Percentiles rank a stretch among this genome's conserved stretches.
Evolutionary conservation across 2,329 filamentous ascomycete species (phyloP).

Genomic region (Microdochium paspali): DNA sequence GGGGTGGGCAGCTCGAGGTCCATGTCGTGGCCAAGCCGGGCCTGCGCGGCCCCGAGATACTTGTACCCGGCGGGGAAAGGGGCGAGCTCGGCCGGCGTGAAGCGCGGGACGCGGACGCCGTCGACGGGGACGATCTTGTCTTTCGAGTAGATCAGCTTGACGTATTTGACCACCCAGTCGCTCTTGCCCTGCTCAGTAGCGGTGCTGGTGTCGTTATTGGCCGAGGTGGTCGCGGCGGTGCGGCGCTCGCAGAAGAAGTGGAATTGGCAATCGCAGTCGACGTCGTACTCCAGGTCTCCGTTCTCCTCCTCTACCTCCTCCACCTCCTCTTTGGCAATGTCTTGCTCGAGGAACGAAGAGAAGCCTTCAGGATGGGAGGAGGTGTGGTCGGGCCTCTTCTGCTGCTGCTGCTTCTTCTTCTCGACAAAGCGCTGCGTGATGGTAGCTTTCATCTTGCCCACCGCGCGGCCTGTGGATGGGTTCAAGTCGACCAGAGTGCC

Average conservation of each 20-base stretch:
- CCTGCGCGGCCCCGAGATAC: constrained; percentile 36
- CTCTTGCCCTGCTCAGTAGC: constrained; percentile 1
- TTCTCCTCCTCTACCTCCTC: constrained; percentile 7
- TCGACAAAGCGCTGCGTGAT: constrained; percentile 38
- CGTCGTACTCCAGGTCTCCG: constrained; percentile 29
- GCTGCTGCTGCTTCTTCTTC: neutral
- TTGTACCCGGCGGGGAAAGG: constrained; percentile 33
- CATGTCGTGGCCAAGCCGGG: constrained; percentile 31
- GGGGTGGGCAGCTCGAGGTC: constrained; percentile 29
- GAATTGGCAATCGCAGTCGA: constrained; percentile 41
- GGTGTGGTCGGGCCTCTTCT: neutral
- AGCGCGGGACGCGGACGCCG: constrained; percentile 26
- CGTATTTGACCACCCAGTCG: constrained; percentile 30
- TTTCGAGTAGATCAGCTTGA: constrained; percentile 40
- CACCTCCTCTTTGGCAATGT: neutral
- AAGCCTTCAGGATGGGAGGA: neutral
- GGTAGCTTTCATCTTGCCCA: constrained; percentile 45
- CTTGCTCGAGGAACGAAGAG: too few relatives aligned
- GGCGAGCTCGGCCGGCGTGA: constrained; percentile 25
- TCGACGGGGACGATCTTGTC: constrained; percentile 37
- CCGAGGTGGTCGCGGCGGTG: neutral
- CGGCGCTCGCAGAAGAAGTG: constrained; percentile 34
- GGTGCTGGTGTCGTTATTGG: neutral
- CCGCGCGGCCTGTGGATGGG: constrained; percentile 25
- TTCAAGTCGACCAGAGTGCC: constrained; percentile 36